Evolutionary conservation across 23 red algal genomes (phyloP), one percentile per base, ranked within the genome.

Genomic region (Agarophyton chilense): DNA sequence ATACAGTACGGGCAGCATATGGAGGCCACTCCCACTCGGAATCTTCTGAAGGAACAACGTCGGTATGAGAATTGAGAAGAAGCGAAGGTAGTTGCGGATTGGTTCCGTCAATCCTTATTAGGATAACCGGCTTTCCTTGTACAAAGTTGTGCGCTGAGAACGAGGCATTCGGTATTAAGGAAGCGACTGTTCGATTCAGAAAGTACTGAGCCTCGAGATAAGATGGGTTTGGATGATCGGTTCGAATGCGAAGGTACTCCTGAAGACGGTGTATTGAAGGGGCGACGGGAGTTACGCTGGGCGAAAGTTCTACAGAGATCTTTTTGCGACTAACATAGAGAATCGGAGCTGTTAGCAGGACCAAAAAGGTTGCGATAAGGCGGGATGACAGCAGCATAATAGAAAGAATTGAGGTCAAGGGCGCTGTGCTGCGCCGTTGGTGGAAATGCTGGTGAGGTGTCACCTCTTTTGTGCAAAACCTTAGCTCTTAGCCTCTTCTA

Each of bases 41-140:
- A 7, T 88, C 55, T 60, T 98, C 96, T 17, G 81, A 89, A 21
- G 96, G 93, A 4, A 98, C 96, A 1, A 98, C 96, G 63, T 98
- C 96, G 26, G 86, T 95, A 75, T 98, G 96, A 9, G 92, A 95
- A 74, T 95, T 98, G 35, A 98, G 93, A 13, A 98, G 41, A 61
- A 98, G 79, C 12, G 92, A 40, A 2, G 82, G 79, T n/a, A 81
- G 36, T 12, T 18, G 21, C 12, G 32, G n/a, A 39, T 95, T 68
- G 47, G 53, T 87, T 40, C 96, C 96, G 12, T 66, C 0, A 16
- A 95, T 3, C 29, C 34, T 67, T 16, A 83, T 86, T 32, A 98
- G 45, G 34, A 92, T 29, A 39, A 94, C 71, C 63, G 92, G 93
- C 46, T 94, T 91, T 46, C 81, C 87, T 2, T 46, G 68, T 31